Evolutionary conservation across 257 asterid species (phyloP).

Genomic region (Striga asiatica): DNA sequence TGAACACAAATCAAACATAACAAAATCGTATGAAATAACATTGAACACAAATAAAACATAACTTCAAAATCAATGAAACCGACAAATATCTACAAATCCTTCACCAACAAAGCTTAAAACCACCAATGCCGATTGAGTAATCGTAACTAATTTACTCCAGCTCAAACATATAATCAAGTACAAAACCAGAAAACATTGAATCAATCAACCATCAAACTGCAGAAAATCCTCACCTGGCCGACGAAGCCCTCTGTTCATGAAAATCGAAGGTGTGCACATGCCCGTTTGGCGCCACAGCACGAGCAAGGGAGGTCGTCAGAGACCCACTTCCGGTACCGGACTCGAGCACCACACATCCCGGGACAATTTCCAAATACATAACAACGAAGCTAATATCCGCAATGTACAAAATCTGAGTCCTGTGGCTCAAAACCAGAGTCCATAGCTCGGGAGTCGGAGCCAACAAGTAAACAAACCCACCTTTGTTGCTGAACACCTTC

Average conservation of each 20-base stretch:
- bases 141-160: not conserved
- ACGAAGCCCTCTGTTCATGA: conserved; percentile 90
- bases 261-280: conserved; percentile 89
- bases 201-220: not conserved
- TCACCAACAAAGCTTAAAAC: not conserved
- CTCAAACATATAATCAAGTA: not conserved
- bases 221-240: conserved; percentile 55
- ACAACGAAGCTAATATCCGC: conserved; percentile 91
- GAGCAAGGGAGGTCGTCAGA: conserved; percentile 75
- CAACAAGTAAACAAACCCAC: conserved; percentile 67
- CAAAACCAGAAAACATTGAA: not conserved
- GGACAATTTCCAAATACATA: conserved; percentile 78
- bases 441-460: conserved; percentile 96
- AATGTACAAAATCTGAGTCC: conserved; percentile 91
- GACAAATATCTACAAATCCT: not conserved
- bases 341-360: conserved; percentile 89
- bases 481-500: conserved; percentile 68
- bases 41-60: not conserved
- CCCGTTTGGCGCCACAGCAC: conserved; percentile 77
- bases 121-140: not conserved
- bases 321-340: conserved; percentile 99
- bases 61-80: no score
- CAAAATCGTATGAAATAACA: not conserved
- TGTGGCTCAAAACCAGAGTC: conserved; percentile 91
- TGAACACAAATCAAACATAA: not conserved